Evolutionary conservation across 108 stramenopile species (phyloP), one percentile per base, ranked within the genome.

Genomic region (Nannochloropsis gaditana): DNA sequence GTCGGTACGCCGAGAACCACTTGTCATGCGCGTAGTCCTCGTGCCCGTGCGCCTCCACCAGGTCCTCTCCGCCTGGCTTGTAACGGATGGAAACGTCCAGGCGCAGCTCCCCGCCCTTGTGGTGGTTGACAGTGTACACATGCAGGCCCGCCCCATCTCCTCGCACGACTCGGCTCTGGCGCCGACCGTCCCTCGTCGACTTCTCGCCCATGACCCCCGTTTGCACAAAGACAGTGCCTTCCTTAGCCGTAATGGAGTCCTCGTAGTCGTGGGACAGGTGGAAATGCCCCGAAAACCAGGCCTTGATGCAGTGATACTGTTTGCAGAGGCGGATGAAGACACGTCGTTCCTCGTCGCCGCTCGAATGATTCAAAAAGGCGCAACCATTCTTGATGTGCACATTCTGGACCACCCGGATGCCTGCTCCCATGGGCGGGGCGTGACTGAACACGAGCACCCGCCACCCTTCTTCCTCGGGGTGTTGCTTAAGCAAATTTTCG

Each of bases 211-310:
- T 96, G 79, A 97, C 97, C 2, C 92, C 92, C 15, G 91, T 91
- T 92, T 97, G 95, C 21, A 91, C 91, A 86, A 96, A 95, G 81
- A 92, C 91, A 83, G 94, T 94, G 9, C 91, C 91, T 43, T 83
- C 93, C 93, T 44, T 21, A 9, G 83, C 85, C 43, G 90, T 90
- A 47, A 92, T 91, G 45, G 79, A 82, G 84, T 92, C 92, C 47
- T 91, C 85, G 59, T 92, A 92, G 84, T 94, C 94, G 79, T 94
- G 94, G 42, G 93, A 91, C 83, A 97, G 92, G 89, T 97, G 97
- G 90, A 96, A 97, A 88, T 97, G 97, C 31, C 97, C 97, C 11
- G 92, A 92, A 79, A 95, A 95, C 97, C 97, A 97, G 31, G 91
- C 93, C 91, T 96, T 96, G 89, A 97, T 94, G 81, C 86, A 89